Evolutionary conservation across 495 filamentous ascomycete species (phyloP).

Genomic region (Aspergillus panamensis): DNA sequence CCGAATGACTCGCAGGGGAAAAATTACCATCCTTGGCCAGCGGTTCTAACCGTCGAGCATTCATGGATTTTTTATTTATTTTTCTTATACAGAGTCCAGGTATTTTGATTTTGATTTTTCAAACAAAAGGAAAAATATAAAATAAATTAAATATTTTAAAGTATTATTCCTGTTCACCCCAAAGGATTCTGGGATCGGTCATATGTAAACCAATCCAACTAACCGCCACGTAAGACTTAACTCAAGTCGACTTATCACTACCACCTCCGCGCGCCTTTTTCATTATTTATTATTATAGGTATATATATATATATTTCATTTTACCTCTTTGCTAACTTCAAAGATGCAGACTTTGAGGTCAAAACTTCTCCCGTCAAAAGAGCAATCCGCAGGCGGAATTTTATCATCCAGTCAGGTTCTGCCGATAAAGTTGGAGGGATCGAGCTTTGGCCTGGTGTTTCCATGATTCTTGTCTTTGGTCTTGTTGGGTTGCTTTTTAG

Average conservation of each 20-base stretch:
- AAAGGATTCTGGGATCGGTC: constrained; percentile 6
- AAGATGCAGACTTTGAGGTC: background rate
- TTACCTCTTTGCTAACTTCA: too few relatives aligned
- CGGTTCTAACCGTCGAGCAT: background rate
- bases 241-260: constrained; percentile 9
- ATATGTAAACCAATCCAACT: constrained; percentile 15
- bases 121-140: background rate
- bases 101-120: background rate
- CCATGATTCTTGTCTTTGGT: background rate
- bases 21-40: background rate
- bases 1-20: constrained; percentile 10
- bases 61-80: too few relatives aligned
- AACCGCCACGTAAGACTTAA: constrained; percentile 16
- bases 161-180: background rate
- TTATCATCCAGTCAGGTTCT: constrained; percentile 22
- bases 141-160: background rate
- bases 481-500: background rate
- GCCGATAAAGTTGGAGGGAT: constrained; percentile 24
- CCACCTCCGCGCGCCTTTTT: background rate
- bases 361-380: background rate
- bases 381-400: constrained; percentile 6
- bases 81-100: too few relatives aligned
- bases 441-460: constrained; percentile 17
- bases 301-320: too few relatives aligned
- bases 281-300: too few relatives aligned